phyloP scores from a whole-genome alignment of 495 filamentous ascomycete genomes.

The Penicillium taxi region DNA sequence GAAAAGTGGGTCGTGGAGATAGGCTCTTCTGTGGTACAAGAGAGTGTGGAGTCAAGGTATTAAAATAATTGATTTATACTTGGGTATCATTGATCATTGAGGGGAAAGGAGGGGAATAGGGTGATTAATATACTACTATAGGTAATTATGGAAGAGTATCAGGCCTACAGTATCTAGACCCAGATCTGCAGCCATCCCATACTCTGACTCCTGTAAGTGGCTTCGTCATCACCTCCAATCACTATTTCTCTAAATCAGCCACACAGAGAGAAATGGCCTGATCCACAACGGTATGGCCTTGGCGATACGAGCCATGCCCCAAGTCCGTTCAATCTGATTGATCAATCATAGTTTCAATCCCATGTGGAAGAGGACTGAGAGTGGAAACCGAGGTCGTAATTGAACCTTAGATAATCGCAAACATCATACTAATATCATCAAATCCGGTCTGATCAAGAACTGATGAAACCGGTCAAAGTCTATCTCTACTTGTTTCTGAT shows the following conservation, averaged over 20 bases:
- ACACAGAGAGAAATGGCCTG: not conserved
- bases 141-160: conserved; percentile 1
- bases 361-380: too few species aligned
- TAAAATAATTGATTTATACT: conserved; percentile 3
- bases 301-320: conserved; percentile 7
- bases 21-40: not conserved
- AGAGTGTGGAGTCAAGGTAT: not conserved
- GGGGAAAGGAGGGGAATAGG: conserved; percentile 8
- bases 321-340: conserved; percentile 12
- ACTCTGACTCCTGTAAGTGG: not conserved
- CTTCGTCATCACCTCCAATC: not conserved
- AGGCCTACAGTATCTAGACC: conserved; percentile 2
- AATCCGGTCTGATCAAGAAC: too few species aligned
- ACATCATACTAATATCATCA: too few species aligned
- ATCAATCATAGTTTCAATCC: too few species aligned
- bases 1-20: conserved; percentile 1
- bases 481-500: too few species aligned
- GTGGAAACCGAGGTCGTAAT: too few species aligned
- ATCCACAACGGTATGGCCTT: conserved; percentile 10
- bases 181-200: too few species aligned
- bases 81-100: too few species aligned
- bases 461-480: too few species aligned
- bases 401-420: too few species aligned
- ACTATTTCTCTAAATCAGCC: not conserved
- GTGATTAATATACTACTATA: conserved; percentile 21